phyloP scores from a whole-genome alignment of 2,329 filamentous ascomycete genomes.

The Mollisia scopiformis region DNA sequence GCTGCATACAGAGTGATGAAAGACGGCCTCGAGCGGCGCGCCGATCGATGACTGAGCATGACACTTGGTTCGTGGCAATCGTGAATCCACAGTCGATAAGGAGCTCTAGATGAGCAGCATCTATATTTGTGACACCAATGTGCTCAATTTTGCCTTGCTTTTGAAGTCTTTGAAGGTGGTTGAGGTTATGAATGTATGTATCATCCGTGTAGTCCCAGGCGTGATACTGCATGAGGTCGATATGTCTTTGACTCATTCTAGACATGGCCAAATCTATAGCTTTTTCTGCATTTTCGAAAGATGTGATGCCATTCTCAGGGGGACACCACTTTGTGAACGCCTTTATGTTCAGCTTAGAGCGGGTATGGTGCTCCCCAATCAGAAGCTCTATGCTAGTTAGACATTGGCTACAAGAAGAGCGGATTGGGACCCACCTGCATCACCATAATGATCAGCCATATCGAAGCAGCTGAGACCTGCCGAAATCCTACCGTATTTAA shows the following conservation, averaged over 20 bases:
- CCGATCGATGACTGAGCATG: conserved; percentile 35
- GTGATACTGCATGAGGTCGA: conserved; percentile 36
- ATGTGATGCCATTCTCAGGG: conserved; percentile 38
- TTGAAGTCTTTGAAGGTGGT: conserved; percentile 40
- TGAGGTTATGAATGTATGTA: conserved; percentile 37
- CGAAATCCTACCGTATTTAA: conserved; percentile 4
- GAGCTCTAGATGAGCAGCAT: conserved; percentile 41
- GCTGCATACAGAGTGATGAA: conserved; percentile 41
- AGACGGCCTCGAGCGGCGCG: conserved; percentile 36
- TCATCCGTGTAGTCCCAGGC: conserved; percentile 28
- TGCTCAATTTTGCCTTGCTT: conserved; percentile 37
- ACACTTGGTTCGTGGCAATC: conserved; percentile 43
- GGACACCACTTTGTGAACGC: conserved; percentile 46
- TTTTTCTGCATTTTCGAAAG: conserved; percentile 36
- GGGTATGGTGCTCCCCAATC: conserved; percentile 42
- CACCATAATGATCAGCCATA: conserved; percentile 59
- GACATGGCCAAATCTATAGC: conserved; percentile 32
- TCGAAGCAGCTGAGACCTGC: conserved; percentile 36
- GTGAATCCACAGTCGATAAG: conserved; percentile 37
- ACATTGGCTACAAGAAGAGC: conserved; percentile 8
- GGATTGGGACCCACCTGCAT: conserved; percentile 40
- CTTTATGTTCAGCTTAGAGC: conserved; percentile 36
- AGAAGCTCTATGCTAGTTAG: conserved; percentile 41
- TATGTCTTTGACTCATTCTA: conserved; percentile 31
- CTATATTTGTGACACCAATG: conserved; percentile 46